These are phyloP conservation scores for Amanita muscaria DNA, from an alignment of 768 basidiomycete species.

Conservation along the genomic window DNA sequence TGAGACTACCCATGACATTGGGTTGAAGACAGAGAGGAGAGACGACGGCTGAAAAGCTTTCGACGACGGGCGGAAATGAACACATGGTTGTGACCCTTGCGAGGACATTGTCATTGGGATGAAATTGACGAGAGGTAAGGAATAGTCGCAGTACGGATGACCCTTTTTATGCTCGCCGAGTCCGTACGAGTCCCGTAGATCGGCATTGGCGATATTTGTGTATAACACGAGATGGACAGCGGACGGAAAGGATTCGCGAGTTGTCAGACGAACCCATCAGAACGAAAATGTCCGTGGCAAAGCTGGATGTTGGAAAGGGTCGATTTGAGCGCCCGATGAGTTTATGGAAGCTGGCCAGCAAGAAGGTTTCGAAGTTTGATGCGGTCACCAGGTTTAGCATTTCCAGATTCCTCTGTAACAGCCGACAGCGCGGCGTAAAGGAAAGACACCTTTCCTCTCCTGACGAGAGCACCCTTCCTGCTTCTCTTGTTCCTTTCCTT, in stretches of 20 bases:
- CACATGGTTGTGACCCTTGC: slow-evolving; percentile 28
- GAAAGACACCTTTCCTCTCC: slow-evolving; percentile 9
- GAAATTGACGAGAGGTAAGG: slow-evolving; percentile 19
- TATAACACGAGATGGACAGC: slow-evolving; percentile 10
- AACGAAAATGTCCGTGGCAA: slow-evolving; percentile 20
- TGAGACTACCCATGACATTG: slow-evolving; percentile 39
- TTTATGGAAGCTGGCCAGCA: slow-evolving; percentile 16
- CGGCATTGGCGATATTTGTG: slow-evolving; percentile 24
- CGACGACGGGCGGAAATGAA: slow-evolving; percentile 33
- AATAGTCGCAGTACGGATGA: slow-evolving; percentile 19
- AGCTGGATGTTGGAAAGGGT: slow-evolving; percentile 17
- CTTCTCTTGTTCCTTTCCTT: neutral
- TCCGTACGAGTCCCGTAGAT: slow-evolving; percentile 32
- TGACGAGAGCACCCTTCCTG: neutral
- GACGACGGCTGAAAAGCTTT: slow-evolving; percentile 36
- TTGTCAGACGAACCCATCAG: slow-evolving; percentile 25
- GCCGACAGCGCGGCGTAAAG: slow-evolving; percentile 22
- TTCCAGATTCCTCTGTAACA: slow-evolving; percentile 23
- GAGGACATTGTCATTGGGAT: slow-evolving; percentile 26
- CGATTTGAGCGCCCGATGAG: slow-evolving; percentile 20
- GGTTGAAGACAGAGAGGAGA: slow-evolving; percentile 33
- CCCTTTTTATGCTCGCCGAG: slow-evolving; percentile 26
- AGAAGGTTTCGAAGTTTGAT: slow-evolving; percentile 13
- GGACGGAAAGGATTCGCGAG: slow-evolving; percentile 25
- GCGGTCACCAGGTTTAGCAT: slow-evolving; percentile 14